phyloP scores from a whole-genome alignment of 768 basidiomycete genomes.

The Mycena galopus region DNA sequence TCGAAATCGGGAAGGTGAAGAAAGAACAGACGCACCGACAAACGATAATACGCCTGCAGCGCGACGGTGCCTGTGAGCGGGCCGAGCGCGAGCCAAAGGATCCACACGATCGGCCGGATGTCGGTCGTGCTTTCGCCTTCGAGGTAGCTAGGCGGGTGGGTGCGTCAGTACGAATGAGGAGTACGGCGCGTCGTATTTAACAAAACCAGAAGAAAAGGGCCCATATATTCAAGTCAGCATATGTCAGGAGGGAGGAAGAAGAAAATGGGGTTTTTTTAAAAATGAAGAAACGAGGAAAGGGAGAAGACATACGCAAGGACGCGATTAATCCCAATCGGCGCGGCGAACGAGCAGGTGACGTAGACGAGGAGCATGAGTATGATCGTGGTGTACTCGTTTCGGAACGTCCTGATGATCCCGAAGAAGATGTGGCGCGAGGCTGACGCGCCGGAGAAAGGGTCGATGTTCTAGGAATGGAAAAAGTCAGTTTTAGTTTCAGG shows the following conservation, averaged over 20 bases:
- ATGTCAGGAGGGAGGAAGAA: too few species aligned
- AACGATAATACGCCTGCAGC: slow-evolving; percentile 57
- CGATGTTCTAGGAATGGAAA: too few species aligned
- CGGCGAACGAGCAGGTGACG: slow-evolving; percentile 28
- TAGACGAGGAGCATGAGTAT: slow-evolving; percentile 26
- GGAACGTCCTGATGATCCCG: slow-evolving; percentile 32
- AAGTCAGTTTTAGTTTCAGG: too few species aligned
- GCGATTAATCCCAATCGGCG: slow-evolving; percentile 35
- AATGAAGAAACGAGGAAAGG: too few species aligned
- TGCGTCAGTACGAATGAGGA: too few species aligned
- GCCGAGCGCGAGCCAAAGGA: slow-evolving; percentile 53
- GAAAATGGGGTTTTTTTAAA: too few species aligned
- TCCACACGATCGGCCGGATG: slow-evolving; percentile 67
- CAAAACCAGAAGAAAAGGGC: too few species aligned
- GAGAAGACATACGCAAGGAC: slow-evolving; percentile 26
- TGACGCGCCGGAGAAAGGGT: slow-evolving; percentile 33
- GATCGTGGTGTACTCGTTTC: slow-evolving; percentile 30
- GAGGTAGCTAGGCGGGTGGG: slow-evolving; percentile 57
- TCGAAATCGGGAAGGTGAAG: too few species aligned
- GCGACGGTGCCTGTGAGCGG: slow-evolving; percentile 49
- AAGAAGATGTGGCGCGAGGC: slow-evolving; percentile 32
- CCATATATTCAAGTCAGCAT: too few species aligned
- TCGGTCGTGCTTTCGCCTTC: slow-evolving; percentile 53
- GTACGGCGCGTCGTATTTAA: too few species aligned
- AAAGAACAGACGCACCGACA: slow-evolving; percentile 17